Evolutionary conservation across 2,329 filamentous ascomycete genomes (phyloP), one percentile per base, ranked within the genome.

Genomic region (Colletotrichum salicis): DNA sequence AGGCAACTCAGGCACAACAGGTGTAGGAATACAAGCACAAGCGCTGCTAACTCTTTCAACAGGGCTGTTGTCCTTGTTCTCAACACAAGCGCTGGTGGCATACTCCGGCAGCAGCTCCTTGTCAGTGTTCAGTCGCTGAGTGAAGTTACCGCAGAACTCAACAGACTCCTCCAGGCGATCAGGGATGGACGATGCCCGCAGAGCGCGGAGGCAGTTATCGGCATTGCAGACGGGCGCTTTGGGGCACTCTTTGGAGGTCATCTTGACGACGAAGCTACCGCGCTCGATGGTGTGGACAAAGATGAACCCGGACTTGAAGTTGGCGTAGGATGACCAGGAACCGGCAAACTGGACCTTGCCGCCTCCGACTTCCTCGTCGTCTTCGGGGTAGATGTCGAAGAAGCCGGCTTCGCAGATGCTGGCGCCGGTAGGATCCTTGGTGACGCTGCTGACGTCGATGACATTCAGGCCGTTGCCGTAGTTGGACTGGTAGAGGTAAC

Each of bases 361-460:
- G 52, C 80, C 73, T 51, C 75, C 75, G 31, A 58, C 69, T n/a
- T 68, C 64, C 31, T 75, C 66, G 33, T 75, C 73, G 37, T 76
- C 75, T 66, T 76, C 84, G 4, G 85, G 85, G 73, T 85, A 81
- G 59, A 82, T 80, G 69, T 86, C 85, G 73, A 86, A 86, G 78
- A 80, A 85, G 0, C 79, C 85, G 4, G 82, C 81, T 75, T 86
- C 81, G 73, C 81, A 81, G 70, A 87, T 80, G 8, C 77, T 74
- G 12, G 76, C 78, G 3, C 85, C 85, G 0, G 81, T 83, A 1
- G 79, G 79, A 51, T 82, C 80, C 1, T 31, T 63, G 15, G 76
- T 76, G 13, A 82, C 75, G 8, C 76, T 79, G 6, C 76, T 75
- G 27, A 81, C 56, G 55, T 82, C 80, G 12, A 81, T 71, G 22